phyloP scores from a whole-genome alignment of 768 basidiomycete species.

The Panellus pusillus region DNA sequence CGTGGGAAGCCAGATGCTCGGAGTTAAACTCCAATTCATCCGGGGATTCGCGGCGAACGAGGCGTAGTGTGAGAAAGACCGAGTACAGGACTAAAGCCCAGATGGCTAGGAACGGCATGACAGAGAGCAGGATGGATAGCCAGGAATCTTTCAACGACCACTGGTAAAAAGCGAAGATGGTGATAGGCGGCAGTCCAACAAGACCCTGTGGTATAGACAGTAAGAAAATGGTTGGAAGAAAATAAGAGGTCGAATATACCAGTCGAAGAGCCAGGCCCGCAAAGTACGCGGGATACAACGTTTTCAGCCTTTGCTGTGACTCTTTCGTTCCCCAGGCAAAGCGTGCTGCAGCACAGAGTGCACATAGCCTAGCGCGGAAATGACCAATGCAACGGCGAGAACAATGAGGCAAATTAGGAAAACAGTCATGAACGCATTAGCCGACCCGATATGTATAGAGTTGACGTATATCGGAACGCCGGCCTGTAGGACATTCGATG shows the following conservation, averaged over 20 bases:
- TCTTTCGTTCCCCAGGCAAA: slow-evolving; percentile 22
- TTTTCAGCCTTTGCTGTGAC: not conserved
- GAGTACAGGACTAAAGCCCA: slow-evolving; percentile 50
- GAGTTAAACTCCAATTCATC: slow-evolving; percentile 38
- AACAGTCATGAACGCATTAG: slow-evolving; percentile 89
- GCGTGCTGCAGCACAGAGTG: slow-evolving; percentile 36
- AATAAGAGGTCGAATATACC: slow-evolving; percentile 42
- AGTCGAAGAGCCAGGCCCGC: slow-evolving; percentile 61
- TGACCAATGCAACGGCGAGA: slow-evolving; percentile 53
- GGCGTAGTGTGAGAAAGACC: slow-evolving; percentile 47
- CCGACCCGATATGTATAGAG: slow-evolving; percentile 72
- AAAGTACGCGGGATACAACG: slow-evolving; percentile 46
- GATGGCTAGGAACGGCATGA: slow-evolving; percentile 59
- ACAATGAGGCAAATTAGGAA: slow-evolving; percentile 75
- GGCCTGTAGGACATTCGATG: slow-evolving; percentile 68
- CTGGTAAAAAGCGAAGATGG: slow-evolving; percentile 83
- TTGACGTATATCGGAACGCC: slow-evolving; percentile 85
- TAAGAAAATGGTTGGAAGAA: not conserved
- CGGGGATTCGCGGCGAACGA: slow-evolving; percentile 40
- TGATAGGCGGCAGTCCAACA: slow-evolving; percentile 65
- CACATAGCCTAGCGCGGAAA: slow-evolving; percentile 53
- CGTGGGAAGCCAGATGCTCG: slow-evolving; percentile 40
- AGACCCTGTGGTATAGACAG: slow-evolving; percentile 45
- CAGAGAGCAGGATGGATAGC: slow-evolving; percentile 79
- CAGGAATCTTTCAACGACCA: slow-evolving; percentile 91